Base-by-base conservation (phyloP, 73 alveolate species). In the Effrenium voratum region DNA sequence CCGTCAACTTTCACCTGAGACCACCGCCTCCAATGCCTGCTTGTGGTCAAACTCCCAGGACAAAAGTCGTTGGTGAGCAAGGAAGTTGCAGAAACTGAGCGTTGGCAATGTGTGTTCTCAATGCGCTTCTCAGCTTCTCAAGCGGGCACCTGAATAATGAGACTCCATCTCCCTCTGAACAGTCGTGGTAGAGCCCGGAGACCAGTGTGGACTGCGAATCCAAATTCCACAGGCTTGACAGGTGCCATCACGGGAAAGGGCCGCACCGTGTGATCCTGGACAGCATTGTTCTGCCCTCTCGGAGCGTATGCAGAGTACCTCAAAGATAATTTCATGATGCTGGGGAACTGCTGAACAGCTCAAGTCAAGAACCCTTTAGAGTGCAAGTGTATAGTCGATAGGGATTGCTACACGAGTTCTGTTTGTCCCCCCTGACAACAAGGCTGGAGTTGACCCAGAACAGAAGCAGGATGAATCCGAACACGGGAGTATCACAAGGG, bases 51-150 rank as follows among this genome's bases (percentile, higher is more conserved):
- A 87, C 8, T 87, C 95, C 95, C 57, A 63, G 26, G 85, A 63
- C 72, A 87, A 57, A 47, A 87, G 95, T 26, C 95, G 95, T 26
- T 87, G 95, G n/a, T 87, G 95, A 22, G 85, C 95, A 15, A 87
- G 46, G 59, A 87, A 70, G 63, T 87, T 83, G 80, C 95, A 87
- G 95, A 63, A 87, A 87, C 95, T 87, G 50, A 10, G 82, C 60
- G 19, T 5, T 36, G 38, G 22, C 24, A 10, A 1, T 1, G 4
- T 5, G 68, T 44, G 46, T 5, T 80, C 24, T 47, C 50, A 43
- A 44, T 8, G 3, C 57, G 30, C 57, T 32, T 36, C 60, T 3
- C 26, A 19, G 3, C 38, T 40, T 6, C 79, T 40, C 79, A 55
- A 32, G 28, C 40, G 22, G 10, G 28, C 28, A 26, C 95, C 83